Evolutionary conservation across 2,329 filamentous ascomycete genomes (phyloP).

Genomic region (Harringtonia lauricola): DNA sequence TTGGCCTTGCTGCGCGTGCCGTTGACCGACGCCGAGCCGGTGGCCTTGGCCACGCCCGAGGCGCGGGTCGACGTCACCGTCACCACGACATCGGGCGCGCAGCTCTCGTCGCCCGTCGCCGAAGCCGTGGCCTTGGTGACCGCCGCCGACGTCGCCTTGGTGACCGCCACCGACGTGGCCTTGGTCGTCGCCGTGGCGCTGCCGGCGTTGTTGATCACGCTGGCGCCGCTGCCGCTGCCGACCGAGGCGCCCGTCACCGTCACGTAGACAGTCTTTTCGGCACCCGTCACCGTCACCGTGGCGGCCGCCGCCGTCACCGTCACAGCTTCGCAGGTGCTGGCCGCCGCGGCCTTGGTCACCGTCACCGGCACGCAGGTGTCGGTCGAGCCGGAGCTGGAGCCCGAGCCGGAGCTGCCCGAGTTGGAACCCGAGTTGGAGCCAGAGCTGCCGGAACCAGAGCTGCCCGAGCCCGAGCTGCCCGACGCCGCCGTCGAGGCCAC

Average conservation of each 20-base stretch:
- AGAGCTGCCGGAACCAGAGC: background rate
- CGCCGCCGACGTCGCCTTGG: background rate
- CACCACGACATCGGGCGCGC: too few species aligned
- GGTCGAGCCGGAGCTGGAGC: conserved; percentile 1
- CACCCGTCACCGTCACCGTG: background rate
- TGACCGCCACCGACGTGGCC: background rate
- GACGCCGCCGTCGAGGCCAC: too few species aligned
- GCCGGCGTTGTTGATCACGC: conserved; percentile 26
- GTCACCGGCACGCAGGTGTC: too few species aligned
- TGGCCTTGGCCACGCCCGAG: too few species aligned
- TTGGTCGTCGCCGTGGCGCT: conserved; percentile 23
- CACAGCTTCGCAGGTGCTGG: background rate
- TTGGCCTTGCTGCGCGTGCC: background rate
- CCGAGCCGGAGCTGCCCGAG: background rate
- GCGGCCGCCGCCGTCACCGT: background rate
- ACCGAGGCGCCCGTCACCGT: background rate
- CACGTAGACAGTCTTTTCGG: background rate
- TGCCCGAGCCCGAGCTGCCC: background rate
- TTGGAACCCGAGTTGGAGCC: background rate
- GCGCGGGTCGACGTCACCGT: too few species aligned
- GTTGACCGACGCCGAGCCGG: background rate
- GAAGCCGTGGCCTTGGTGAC: background rate
- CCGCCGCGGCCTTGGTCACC: too few species aligned
- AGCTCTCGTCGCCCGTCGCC: too few species aligned
- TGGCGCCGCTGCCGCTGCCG: background rate